Percentiles rank a stretch among this genome's conserved stretches.
Evolutionary conservation across 2,329 filamentous ascomycete genomes (phyloP).

Genomic region (Rhinocladiella mackenziei): DNA sequence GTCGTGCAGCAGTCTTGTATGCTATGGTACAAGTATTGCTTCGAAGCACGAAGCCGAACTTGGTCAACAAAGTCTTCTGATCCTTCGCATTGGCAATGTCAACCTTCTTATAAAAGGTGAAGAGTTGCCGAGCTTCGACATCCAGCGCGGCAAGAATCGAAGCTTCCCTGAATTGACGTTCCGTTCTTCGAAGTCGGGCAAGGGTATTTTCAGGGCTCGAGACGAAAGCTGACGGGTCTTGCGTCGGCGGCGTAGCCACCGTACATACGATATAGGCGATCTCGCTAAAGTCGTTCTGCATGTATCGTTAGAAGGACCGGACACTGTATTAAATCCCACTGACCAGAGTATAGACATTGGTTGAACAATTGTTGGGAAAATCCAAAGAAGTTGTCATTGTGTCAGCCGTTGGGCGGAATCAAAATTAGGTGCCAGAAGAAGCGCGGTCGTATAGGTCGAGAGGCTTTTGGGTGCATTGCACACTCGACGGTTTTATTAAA

Average conservation of each 20-base stretch:
- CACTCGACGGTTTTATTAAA: not conserved
- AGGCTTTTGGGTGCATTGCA: slow-evolving; percentile 19
- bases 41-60: slow-evolving; percentile 27
- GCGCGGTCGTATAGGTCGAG: slow-evolving; percentile 8
- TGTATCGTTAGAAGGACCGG: slow-evolving; percentile 3
- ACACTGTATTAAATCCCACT: not conserved
- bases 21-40: slow-evolving; percentile 29
- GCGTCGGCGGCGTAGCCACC: slow-evolving; percentile 22
- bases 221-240: slow-evolving; percentile 10
- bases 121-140: slow-evolving; percentile 24
- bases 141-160: slow-evolving; percentile 28
- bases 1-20: slow-evolving; percentile 27
- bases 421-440: slow-evolving; percentile 15
- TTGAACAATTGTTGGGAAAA: slow-evolving; percentile 25
- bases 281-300: slow-evolving; percentile 28
- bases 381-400: slow-evolving; percentile 23
- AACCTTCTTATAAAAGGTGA: slow-evolving; percentile 30
- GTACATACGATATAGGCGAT: slow-evolving; percentile 30
- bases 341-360: slow-evolving; percentile 28
- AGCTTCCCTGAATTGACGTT: slow-evolving; percentile 28
- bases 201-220: slow-evolving; percentile 18
- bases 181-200: slow-evolving; percentile 25
- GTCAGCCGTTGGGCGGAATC: slow-evolving; percentile 27
- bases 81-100: slow-evolving; percentile 28
- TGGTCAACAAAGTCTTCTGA: slow-evolving; percentile 26